Percentiles rank a stretch among this genome's conserved stretches.
These are phyloP conservation scores for Naganishia cerealis DNA, from an alignment of 1,284 basidiomycete genomes.

Conservation along the genomic window DNA sequence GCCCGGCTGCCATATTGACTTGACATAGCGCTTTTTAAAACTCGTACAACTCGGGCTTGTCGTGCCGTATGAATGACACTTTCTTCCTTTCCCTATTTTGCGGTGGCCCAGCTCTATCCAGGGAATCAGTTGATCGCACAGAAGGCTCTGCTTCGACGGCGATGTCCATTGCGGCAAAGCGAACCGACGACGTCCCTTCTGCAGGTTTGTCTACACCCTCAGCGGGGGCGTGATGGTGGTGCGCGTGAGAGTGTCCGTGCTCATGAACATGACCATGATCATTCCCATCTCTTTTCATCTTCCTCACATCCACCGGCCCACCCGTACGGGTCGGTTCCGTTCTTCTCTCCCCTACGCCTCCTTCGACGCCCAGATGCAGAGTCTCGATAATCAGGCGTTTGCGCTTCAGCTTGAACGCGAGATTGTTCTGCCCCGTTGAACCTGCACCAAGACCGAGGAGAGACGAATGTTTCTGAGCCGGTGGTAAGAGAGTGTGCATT, in stretches of 20 bases:
- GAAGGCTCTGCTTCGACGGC: conserved; percentile 16
- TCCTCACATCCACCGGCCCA: conserved; percentile 36
- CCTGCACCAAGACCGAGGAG: conserved; percentile 69
- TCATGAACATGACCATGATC: conserved; percentile 34
- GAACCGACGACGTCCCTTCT: conserved; percentile 1
- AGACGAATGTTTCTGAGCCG: conserved; percentile 72
- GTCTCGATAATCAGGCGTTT: conserved; percentile 87
- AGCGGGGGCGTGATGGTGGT: conserved; percentile 17
- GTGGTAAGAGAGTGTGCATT: conserved; percentile 66
- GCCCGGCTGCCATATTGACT: background rate
- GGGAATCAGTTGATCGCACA: background rate
- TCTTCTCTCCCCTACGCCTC: conserved; percentile 80
- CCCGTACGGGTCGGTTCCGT: conserved; percentile 55
- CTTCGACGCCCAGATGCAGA: conserved; percentile 86
- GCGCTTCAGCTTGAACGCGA: conserved; percentile 89
- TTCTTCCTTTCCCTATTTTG: conserved; percentile 32
- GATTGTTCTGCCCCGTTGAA: conserved; percentile 70
- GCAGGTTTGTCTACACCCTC: conserved; percentile 11
- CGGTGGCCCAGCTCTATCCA: background rate
- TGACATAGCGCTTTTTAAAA: conserved; percentile 44
- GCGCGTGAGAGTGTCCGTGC: conserved; percentile 29
- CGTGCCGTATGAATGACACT: conserved; percentile 45
- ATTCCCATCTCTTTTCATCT: conserved; percentile 39
- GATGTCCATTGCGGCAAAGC: conserved; percentile 37
- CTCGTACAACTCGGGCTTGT: conserved; percentile 56